Percentiles rank a stretch among this genome's conserved stretches.
phyloP scores from a whole-genome alignment of 345 rosid species.

The Citrus inodora region DNA sequence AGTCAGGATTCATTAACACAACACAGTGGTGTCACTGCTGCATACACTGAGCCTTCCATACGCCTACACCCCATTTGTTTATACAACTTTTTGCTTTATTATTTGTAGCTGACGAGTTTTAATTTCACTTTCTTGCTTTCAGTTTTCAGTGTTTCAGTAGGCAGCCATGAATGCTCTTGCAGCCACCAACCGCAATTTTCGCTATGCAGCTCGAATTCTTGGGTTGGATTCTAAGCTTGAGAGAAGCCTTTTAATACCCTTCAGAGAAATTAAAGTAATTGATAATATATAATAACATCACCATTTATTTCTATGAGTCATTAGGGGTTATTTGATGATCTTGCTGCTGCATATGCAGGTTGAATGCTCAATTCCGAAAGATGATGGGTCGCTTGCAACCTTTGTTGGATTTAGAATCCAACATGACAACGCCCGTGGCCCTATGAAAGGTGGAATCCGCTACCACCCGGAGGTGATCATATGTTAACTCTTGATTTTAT shows the following conservation, averaged over 20 bases:
- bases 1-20: too few species aligned
- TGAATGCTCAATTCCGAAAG: slow-evolving; percentile 84
- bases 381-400: slow-evolving; percentile 76
- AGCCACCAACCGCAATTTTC: slow-evolving; percentile 62
- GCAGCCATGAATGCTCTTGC: slow-evolving; percentile 48
- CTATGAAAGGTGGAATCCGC: slow-evolving; percentile 79
- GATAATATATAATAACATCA: too few species aligned
- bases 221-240: slow-evolving; percentile 61
- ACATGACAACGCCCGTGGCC: slow-evolving; percentile 91
- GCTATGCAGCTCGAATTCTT: slow-evolving; percentile 53
- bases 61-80: too few species aligned
- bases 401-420: slow-evolving; percentile 87
- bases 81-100: too few species aligned
- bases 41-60: too few species aligned
- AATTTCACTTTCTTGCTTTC: too few species aligned
- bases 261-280: slow-evolving; percentile 56
- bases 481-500: background rate
- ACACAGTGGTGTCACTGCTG: too few species aligned
- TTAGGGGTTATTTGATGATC: background rate
- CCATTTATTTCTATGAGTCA: too few species aligned
- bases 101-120: too few species aligned
- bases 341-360: slow-evolving; percentile 38
- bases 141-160: background rate
- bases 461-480: slow-evolving; percentile 53
- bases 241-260: slow-evolving; percentile 55